Evolutionary conservation across 106 monocot genomes (phyloP).

Genomic region (Dioscorea alata): DNA sequence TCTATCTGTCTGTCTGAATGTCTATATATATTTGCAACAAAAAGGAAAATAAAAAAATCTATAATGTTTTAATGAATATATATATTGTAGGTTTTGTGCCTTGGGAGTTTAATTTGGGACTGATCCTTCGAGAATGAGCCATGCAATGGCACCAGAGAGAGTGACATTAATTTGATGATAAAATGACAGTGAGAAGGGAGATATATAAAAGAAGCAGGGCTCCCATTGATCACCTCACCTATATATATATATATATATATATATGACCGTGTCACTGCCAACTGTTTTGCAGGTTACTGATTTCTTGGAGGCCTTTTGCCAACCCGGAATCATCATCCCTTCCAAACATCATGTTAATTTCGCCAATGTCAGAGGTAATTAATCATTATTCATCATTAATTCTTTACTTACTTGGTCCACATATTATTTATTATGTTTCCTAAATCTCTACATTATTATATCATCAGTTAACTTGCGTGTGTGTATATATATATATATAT

Average conservation of each 20-base stretch:
- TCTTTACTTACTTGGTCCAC: too few relatives aligned
- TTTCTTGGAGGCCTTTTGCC: slow-evolving; percentile 53
- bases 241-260: too few relatives aligned
- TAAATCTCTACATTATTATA: too few relatives aligned
- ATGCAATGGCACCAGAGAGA: slow-evolving; percentile 37
- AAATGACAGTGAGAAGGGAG: slow-evolving; percentile 47
- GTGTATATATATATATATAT: too few relatives aligned
- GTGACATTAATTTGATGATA: slow-evolving; percentile 45
- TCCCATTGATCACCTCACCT: slow-evolving; percentile 57
- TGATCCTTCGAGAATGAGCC: slow-evolving; percentile 47
- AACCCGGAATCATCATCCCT: slow-evolving; percentile 29
- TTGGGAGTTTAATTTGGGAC: slow-evolving; percentile 61
- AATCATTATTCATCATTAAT: too few relatives aligned
- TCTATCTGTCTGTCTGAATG: too few relatives aligned
- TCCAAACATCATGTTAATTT: slow-evolving; percentile 36
- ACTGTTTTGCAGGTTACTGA: slow-evolving; percentile 51
- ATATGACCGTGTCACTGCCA: slow-evolving; percentile 40
- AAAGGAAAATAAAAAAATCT: too few relatives aligned
- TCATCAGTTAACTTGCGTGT: too few relatives aligned
- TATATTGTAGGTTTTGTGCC: too few relatives aligned
- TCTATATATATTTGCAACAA: too few relatives aligned
- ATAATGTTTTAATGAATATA: too few relatives aligned
- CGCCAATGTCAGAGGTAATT: slow-evolving; percentile 46
- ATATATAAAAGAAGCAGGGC: slow-evolving; percentile 32
- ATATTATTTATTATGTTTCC: too few relatives aligned